Percentiles rank a stretch among this genome's conserved stretches.
phyloP scores from a whole-genome alignment of 495 filamentous ascomycete species.

The Choiromyces venosus region DNA sequence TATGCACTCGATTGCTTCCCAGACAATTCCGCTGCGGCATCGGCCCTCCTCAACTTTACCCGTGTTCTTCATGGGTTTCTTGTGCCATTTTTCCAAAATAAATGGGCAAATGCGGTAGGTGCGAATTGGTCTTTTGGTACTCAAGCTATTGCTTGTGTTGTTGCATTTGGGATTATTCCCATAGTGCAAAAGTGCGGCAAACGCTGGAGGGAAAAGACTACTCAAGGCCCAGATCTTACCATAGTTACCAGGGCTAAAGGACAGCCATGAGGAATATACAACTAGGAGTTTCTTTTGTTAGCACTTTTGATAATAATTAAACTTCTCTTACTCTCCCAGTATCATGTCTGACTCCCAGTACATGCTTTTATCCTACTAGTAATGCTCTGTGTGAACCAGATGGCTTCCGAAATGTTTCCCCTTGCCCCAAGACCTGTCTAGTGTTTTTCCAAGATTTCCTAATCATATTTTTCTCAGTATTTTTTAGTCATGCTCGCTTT shows the following conservation, averaged over 20 bases:
- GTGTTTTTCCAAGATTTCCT: too few species aligned
- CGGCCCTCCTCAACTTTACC: conserved; percentile 37
- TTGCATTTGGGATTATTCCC: conserved; percentile 18
- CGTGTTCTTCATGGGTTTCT: conserved; percentile 38
- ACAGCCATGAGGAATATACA: neutral
- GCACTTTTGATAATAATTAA: neutral
- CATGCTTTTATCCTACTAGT: too few species aligned
- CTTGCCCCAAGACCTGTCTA: too few species aligned
- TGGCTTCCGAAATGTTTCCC: too few species aligned
- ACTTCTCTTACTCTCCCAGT: neutral
- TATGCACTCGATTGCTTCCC: conserved; percentile 39
- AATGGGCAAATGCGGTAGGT: conserved; percentile 25
- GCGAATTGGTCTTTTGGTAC: conserved; percentile 31
- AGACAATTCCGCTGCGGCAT: conserved; percentile 20
- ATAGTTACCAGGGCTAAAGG: neutral
- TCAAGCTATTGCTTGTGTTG: conserved; percentile 26
- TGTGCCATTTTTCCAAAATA: conserved; percentile 32
- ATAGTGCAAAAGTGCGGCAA: conserved; percentile 32
- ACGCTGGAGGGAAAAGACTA: conserved; percentile 19
- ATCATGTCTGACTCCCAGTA: neutral
- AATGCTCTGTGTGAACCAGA: too few species aligned
- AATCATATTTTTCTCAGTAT: too few species aligned
- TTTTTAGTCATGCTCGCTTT: too few species aligned
- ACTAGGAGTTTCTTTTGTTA: neutral
- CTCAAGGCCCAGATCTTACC: conserved; percentile 16